These are phyloP conservation scores for Serendipita indica DNA, from an alignment of 768 basidiomycete species.

Conservation along the genomic window DNA sequence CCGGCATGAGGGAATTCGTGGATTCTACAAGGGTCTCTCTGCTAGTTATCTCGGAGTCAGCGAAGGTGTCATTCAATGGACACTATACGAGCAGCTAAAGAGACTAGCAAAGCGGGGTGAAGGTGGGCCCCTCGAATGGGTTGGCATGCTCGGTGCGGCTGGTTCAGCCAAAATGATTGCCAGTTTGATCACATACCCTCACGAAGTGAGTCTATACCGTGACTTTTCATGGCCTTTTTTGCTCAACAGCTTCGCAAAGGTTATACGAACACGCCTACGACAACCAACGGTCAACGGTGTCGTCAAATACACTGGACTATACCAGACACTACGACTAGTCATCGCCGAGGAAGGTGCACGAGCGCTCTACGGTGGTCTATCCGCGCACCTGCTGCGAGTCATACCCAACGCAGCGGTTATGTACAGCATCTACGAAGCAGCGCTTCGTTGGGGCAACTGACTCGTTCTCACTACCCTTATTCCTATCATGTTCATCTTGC, in stretches of 20 bases:
- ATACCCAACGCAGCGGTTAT: conserved; percentile 95
- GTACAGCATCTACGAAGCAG: conserved; percentile 88
- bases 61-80: conserved; percentile 95
- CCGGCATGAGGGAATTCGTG: conserved; percentile 64
- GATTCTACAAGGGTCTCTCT: conserved; percentile 89
- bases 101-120: conserved; percentile 39
- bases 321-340: conserved; percentile 72
- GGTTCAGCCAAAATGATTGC: conserved; percentile 91
- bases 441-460: conserved; percentile 40
- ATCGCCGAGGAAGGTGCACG: conserved; percentile 80
- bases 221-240: neutral
- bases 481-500: too few species aligned
- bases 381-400: conserved; percentile 90
- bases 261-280: conserved; percentile 79
- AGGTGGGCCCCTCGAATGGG: conserved; percentile 51
- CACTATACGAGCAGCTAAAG: conserved; percentile 87
- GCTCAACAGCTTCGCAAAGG: conserved; percentile 29
- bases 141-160: conserved; percentile 74
- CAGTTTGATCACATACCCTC: conserved; percentile 91
- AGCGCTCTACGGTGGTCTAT: conserved; percentile 80
- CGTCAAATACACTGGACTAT: conserved; percentile 70
- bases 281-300: conserved; percentile 72
- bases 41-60: conserved; percentile 93
- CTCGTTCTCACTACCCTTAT: neutral
- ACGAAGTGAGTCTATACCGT: conserved; percentile 53